A percentile compares a stretch with the other conserved stretches of the same genome.
Conservation (phyloP, 176 grass and related monocot species). For the Oryza australiensis region DNA sequence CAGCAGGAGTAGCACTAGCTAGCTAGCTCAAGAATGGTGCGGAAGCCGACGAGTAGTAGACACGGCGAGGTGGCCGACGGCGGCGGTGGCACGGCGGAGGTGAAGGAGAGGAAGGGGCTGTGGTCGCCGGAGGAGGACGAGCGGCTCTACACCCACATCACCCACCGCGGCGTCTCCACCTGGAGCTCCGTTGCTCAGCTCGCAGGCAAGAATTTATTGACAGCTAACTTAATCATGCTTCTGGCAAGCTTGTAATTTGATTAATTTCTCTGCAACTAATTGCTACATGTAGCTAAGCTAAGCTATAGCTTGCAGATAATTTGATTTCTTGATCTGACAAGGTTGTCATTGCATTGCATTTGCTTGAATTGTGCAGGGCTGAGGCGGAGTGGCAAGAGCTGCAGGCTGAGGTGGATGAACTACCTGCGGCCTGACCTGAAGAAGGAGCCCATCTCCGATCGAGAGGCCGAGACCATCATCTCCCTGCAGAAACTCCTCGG, state of each 20-base stretch:
- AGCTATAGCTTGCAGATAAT: background rate
- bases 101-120: slow-evolving; percentile 52
- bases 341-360: background rate
- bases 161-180: slow-evolving; percentile 52
- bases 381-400: slow-evolving; percentile 72
- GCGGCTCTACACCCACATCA: slow-evolving; percentile 48
- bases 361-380: slow-evolving; percentile 1
- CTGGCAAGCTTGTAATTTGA: too few relatives aligned
- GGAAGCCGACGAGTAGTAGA: slow-evolving; percentile 16
- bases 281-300: background rate
- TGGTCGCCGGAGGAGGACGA: slow-evolving; percentile 73
- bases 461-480: slow-evolving; percentile 52
- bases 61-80: background rate
- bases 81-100: background rate
- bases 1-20: background rate
- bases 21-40: slow-evolving; percentile 19
- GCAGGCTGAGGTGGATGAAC: slow-evolving; percentile 82
- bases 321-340: background rate
- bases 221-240: too few relatives aligned
- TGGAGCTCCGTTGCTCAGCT: slow-evolving; percentile 66
- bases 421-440: slow-evolving; percentile 70
- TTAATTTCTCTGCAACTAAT: background rate
- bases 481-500: slow-evolving; percentile 45
- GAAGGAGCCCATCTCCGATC: slow-evolving; percentile 65
- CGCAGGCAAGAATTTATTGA: slow-evolving; percentile 26